Evolutionary conservation across 208 protist species (phyloP).

Genomic region (Trypanosoma cruzi): DNA sequence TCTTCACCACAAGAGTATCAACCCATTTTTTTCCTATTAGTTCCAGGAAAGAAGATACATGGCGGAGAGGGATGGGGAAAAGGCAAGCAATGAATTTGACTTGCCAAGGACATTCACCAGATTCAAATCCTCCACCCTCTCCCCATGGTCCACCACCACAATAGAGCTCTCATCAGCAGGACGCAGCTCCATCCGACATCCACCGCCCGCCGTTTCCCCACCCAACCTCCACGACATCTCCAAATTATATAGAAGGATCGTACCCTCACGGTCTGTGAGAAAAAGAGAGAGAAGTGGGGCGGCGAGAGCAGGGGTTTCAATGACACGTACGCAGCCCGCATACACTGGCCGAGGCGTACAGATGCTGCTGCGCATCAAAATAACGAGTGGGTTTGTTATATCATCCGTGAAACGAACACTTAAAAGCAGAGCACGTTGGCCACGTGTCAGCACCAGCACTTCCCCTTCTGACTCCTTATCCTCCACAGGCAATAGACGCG

Average conservation of each 20-base stretch:
- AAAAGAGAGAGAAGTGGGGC: conserved; percentile 63
- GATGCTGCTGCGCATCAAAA: conserved; percentile 31
- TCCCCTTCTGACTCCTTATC: conserved; percentile 6
- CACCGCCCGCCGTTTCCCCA: conserved; percentile 17
- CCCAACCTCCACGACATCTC: conserved; percentile 67
- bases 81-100: conserved; percentile 34
- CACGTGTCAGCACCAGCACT: conserved; percentile 29
- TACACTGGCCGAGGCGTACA: conserved; percentile 25
- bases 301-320: conserved; percentile 33
- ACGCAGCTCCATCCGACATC: conserved; percentile 32
- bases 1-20: neutral
- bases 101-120: conserved; percentile 26
- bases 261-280: conserved; percentile 56
- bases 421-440: conserved; percentile 19
- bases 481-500: conserved; percentile 16
- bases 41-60: conserved; percentile 56
- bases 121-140: conserved; percentile 52
- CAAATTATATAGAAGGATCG: conserved; percentile 68
- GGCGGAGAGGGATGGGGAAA: conserved; percentile 45
- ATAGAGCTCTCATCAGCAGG: conserved; percentile 51
- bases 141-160: conserved; percentile 57
- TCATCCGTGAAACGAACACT: conserved; percentile 9
- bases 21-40: neutral
- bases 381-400: conserved; percentile 14
- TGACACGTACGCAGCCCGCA: conserved; percentile 23